Evolutionary conservation across 495 filamentous ascomycete genomes (phyloP).

Genomic region (Penicillium roqueforti): DNA sequence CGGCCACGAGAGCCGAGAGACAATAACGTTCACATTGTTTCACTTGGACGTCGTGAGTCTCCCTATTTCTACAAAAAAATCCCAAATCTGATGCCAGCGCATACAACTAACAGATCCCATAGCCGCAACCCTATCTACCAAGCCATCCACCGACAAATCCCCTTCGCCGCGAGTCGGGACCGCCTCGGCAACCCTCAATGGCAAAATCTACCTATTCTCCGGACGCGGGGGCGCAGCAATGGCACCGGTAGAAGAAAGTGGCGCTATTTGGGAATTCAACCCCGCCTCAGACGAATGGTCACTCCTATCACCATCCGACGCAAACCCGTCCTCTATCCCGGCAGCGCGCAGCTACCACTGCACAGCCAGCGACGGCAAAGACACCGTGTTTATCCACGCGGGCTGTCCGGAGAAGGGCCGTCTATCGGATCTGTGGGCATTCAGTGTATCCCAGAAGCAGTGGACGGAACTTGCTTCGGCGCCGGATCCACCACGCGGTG

Average conservation of each 20-base stretch:
- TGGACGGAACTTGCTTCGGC: conserved; percentile 63
- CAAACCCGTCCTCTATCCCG: conserved; percentile 23
- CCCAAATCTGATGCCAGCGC: not conserved
- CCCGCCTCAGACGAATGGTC: conserved; percentile 26
- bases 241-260: conserved; percentile 51
- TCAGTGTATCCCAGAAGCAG: conserved; percentile 50
- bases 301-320: conserved; percentile 17
- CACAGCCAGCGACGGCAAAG: conserved; percentile 44
- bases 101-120: not conserved
- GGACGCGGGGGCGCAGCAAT: conserved; percentile 52
- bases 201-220: conserved; percentile 52
- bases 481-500: conserved; percentile 57
- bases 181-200: conserved; percentile 38
- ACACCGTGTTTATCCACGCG: conserved; percentile 64
- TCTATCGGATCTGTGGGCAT: conserved; percentile 67
- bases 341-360: conserved; percentile 47
- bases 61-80: not conserved
- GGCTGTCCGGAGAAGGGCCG: conserved; percentile 59
- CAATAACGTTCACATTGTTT: conserved; percentile 65
- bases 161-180: conserved; percentile 49
- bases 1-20: conserved; percentile 51
- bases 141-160: not conserved
- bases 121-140: not conserved
- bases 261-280: conserved; percentile 47
- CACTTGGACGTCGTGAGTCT: conserved; percentile 33